These are phyloP conservation scores for Aegilops bicornis DNA, from an alignment of 176 grass and related monocot species.

Conservation along the genomic window DNA sequence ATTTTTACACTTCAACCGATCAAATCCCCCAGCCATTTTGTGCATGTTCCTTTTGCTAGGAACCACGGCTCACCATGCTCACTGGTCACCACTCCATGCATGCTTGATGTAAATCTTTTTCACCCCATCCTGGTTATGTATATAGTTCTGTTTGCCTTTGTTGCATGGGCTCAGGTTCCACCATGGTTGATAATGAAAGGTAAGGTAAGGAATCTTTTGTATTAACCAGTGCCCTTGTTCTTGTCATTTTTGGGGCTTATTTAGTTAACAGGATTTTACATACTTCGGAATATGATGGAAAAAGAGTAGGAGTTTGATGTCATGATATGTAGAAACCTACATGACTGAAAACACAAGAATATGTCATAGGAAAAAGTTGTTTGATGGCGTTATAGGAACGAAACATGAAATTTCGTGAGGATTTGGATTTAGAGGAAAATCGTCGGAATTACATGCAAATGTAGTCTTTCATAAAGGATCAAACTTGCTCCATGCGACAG, in stretches of 20 bases:
- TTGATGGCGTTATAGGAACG: too few relatives aligned
- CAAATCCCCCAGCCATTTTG: neutral
- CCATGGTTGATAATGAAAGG: neutral
- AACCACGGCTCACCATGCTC: neutral
- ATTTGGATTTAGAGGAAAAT: too few relatives aligned
- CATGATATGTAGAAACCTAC: too few relatives aligned
- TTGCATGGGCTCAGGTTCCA: neutral
- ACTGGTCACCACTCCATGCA: neutral
- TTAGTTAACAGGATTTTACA: neutral
- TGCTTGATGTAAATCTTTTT: neutral
- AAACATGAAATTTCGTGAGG: too few relatives aligned
- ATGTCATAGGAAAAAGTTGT: too few relatives aligned
- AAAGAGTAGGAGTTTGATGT: too few relatives aligned
- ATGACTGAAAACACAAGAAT: too few relatives aligned
- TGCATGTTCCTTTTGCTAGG: neutral
- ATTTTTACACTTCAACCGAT: neutral
- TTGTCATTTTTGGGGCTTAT: neutral
- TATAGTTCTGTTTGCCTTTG: neutral
- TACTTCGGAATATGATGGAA: too few relatives aligned
- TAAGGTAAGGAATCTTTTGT: neutral
- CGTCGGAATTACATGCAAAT: too few relatives aligned
- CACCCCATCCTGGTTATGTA: neutral
- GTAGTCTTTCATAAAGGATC: too few relatives aligned
- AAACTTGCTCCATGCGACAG: too few relatives aligned
- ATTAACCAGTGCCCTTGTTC: neutral